Base-by-base conservation (phyloP, 352 stramenopile genomes). In the Pythium dissimile region DNA sequence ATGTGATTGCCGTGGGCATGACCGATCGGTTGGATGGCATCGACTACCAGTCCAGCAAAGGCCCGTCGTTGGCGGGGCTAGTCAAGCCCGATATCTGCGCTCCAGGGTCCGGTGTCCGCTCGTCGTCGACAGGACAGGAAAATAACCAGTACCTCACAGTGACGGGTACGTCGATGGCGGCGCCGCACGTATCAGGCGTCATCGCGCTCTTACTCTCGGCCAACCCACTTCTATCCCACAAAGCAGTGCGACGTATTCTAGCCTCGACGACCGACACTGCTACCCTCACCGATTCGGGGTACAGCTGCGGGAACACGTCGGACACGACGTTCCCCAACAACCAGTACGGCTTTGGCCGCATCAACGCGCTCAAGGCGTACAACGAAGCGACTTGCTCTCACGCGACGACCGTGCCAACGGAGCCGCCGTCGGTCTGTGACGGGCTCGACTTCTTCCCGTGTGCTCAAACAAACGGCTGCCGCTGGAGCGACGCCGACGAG, bases 251-350 rank as follows among this genome's bases (percentile, higher is more conserved):
- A n/a, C 1, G 61, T 44, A 18, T 46, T 34, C 21, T 38, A 11
- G 28, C 48, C 24, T n/a, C 64, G 9, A 42, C 63, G 13, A 47
- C 72, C 6, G 59, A 66, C 24, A 24, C 27, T 2, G 20, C 46
- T 9, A 24, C 67, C 5, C 51, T 48, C 35, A 50, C 32, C 8
- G 52, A 54, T 1, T 54, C 54, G 13, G 54, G 47, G n/a, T 37
- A 60, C 20, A 57, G 58, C 7, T 80, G 67, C 44, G 66, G 66
- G 7, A 47, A 54, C 13, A 69, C 67, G 20, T 45, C 42, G 9
- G 69, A 73, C 43, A 20, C 12, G 1, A 56, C 35, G 6, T 73
- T 57, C 54, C 72, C 69, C 2, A 81, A 81, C 57, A 78, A 81
- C 54, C 54, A 71, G 44, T 78, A 60, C 41, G 71, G 67, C 27